Evolutionary conservation across 2,329 filamentous ascomycete genomes (phyloP).

Genomic region (Fusarium gaditjirri): DNA sequence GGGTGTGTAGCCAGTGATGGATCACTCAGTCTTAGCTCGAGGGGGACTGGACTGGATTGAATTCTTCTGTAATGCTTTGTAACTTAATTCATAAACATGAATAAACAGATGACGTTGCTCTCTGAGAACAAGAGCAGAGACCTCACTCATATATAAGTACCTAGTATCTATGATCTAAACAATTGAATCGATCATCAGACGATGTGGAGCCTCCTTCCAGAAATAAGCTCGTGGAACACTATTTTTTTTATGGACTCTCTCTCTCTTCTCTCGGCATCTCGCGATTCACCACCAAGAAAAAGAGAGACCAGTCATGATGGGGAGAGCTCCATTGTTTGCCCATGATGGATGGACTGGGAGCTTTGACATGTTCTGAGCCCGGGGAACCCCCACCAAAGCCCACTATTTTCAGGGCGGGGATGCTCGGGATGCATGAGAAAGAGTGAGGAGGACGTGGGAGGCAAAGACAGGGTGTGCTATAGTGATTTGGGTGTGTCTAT

Average conservation of each 20-base stretch:
- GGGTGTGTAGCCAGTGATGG: conserved; percentile 5
- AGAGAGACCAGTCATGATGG: conserved; percentile 30
- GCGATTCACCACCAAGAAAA: background rate
- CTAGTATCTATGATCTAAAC: background rate
- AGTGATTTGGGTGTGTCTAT: background rate
- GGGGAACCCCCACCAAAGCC: conserved; percentile 35
- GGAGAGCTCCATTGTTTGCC: conserved; percentile 22
- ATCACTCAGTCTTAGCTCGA: conserved; percentile 4
- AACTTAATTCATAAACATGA: conserved; percentile 17
- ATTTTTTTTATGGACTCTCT: conserved; percentile 18
- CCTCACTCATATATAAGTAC: conserved; percentile 4
- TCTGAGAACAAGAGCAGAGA: background rate
- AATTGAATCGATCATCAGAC: conserved; percentile 9
- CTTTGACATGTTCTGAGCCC: conserved; percentile 14
- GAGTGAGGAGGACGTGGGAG: conserved; percentile 9
- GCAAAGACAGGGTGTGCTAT: background rate
- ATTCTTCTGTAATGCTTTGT: conserved; percentile 1
- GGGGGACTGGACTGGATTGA: background rate
- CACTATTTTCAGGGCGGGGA: conserved; percentile 37
- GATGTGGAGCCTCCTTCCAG: conserved; percentile 6
- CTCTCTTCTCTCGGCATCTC: background rate
- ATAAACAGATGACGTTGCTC: conserved; percentile 14
- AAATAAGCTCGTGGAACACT: conserved; percentile 32
- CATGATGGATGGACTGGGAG: conserved; percentile 27
- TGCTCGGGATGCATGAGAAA: conserved; percentile 1